Evolutionary conservation across 2,329 filamentous ascomycete species (phyloP).

Genomic region (Xylariomycetidae sp.): DNA sequence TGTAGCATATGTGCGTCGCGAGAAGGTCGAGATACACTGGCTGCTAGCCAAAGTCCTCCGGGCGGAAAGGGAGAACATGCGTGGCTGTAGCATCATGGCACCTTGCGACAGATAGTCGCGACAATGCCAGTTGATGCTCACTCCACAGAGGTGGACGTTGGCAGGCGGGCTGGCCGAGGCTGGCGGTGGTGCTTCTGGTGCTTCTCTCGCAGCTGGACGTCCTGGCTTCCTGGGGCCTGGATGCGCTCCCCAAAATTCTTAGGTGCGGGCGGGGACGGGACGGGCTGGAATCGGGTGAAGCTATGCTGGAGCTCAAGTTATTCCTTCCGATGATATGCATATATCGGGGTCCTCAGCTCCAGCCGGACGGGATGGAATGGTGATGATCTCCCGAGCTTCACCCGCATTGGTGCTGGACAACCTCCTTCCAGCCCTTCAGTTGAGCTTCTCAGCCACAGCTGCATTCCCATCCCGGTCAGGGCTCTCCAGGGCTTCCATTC

Average conservation of each 20-base stretch:
- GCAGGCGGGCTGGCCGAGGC: slow-evolving; percentile 4
- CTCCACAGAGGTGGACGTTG: slow-evolving; percentile 6
- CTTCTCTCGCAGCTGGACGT: too few relatives aligned
- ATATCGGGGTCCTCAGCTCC: too few relatives aligned
- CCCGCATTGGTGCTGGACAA: too few relatives aligned
- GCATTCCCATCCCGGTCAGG: too few relatives aligned
- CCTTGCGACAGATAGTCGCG: slow-evolving; percentile 11
- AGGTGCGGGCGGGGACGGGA: too few relatives aligned
- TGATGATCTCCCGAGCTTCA: too few relatives aligned
- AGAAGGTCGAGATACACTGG: slow-evolving; percentile 15
- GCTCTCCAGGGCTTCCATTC: too few relatives aligned
- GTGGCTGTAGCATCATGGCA: slow-evolving; percentile 27
- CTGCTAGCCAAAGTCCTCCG: slow-evolving; percentile 20
- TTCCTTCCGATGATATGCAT: slow-evolving; percentile 13
- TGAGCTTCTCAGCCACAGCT: too few relatives aligned
- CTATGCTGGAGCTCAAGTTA: slow-evolving; percentile 20
- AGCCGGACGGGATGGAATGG: too few relatives aligned
- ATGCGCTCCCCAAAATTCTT: slow-evolving; percentile 14
- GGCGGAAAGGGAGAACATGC: slow-evolving; percentile 22
- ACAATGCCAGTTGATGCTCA: slow-evolving; percentile 10
- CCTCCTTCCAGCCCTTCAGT: too few relatives aligned
- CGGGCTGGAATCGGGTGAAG: too few relatives aligned
- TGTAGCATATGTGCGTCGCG: slow-evolving; percentile 24
- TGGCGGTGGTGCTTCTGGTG: slow-evolving; percentile 1
- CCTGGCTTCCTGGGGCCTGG: too few relatives aligned